These are phyloP conservation scores for Neonectria magnoliae DNA, from an alignment of 2,329 filamentous ascomycete species.

Conservation along the genomic window DNA sequence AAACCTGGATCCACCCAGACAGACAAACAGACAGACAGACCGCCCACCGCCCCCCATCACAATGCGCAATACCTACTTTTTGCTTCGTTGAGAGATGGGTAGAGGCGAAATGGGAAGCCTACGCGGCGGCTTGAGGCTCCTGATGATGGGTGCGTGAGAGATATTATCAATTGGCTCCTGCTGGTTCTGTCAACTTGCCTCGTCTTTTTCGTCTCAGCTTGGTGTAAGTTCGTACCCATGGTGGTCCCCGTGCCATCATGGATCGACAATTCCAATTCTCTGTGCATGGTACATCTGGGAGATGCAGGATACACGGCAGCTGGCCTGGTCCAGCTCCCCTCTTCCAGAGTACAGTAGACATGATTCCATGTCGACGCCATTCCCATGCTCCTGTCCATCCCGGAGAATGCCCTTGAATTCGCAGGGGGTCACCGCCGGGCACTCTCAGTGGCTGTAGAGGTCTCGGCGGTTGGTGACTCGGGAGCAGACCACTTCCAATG, in stretches of 20 bases:
- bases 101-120: not conserved
- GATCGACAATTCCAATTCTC: not conserved
- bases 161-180: not conserved
- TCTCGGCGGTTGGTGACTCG: constrained; percentile 14
- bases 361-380: not conserved
- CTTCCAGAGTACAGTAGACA: not conserved
- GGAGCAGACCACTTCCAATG: constrained; percentile 21
- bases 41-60: constrained; percentile 15
- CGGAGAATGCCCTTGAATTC: constrained; percentile 5
- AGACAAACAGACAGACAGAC: not conserved
- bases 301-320: not conserved
- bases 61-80: not conserved
- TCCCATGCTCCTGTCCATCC: constrained; percentile 11
- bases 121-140: not conserved
- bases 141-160: not conserved
- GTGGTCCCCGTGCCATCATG: no score
- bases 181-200: not conserved
- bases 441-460: constrained; percentile 3
- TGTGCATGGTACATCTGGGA: not conserved
- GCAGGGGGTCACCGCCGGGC: no score
- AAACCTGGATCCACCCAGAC: constrained; percentile 5
- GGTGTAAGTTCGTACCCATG: no score
- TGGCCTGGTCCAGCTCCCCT: not conserved
- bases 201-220: not conserved
- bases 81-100: not conserved